Evolutionary conservation across 257 asterid genomes (phyloP).

Genomic region (Primulina tabacum): DNA sequence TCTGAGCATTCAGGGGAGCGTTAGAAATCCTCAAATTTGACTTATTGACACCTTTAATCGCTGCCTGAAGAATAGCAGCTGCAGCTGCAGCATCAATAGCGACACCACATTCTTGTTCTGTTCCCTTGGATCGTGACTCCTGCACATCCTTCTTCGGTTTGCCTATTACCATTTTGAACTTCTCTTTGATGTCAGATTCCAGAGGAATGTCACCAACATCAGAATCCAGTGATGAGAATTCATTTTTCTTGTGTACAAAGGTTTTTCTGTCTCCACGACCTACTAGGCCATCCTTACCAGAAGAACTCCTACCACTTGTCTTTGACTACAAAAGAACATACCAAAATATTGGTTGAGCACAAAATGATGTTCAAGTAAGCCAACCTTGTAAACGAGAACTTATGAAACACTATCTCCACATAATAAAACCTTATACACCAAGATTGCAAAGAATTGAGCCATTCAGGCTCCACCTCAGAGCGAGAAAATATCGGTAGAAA

Average conservation of each 20-base stretch:
- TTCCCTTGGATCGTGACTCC: constrained; percentile 41
- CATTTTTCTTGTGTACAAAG: constrained; percentile 33
- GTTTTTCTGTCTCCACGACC: constrained; percentile 42
- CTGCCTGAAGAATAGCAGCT: constrained; percentile 92
- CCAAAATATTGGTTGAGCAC: neutral
- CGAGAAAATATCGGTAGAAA: constrained; percentile 13
- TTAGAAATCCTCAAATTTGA: constrained; percentile 43
- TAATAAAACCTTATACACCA: neutral
- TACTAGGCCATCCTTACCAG: constrained; percentile 42
- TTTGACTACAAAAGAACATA: constrained; percentile 54
- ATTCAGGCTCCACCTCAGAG: constrained; percentile 12
- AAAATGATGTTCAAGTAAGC: constrained; percentile 10
- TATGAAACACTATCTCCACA: neutral
- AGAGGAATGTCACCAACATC: constrained; percentile 44
- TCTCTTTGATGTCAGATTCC: constrained; percentile 77
- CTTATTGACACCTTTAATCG: constrained; percentile 66
- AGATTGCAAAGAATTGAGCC: neutral
- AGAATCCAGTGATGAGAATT: constrained; percentile 24
- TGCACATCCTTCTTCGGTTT: constrained; percentile 69
- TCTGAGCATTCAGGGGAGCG: constrained; percentile 28
- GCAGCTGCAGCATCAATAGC: constrained; percentile 72
- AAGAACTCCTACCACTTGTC: constrained; percentile 40
- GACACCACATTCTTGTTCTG: constrained; percentile 47
- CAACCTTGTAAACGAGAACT: constrained; percentile 2
- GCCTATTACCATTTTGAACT: constrained; percentile 83